Base-by-base conservation (phyloP, 805 yeast species). In the Candida pseudoglaebosa region DNA sequence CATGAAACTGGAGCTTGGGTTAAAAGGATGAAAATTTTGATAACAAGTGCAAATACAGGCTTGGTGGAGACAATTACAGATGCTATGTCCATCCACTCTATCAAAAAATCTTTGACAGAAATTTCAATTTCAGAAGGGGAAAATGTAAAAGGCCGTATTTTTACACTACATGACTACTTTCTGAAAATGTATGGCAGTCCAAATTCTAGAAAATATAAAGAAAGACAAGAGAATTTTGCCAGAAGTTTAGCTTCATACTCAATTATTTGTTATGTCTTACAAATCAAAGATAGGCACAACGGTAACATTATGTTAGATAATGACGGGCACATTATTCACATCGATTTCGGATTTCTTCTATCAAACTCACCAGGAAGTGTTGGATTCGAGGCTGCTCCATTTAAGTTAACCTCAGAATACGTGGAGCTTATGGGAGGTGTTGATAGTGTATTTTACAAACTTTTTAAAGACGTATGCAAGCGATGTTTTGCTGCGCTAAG, bases 311-410 rank as follows among this genome's bases (percentile, higher is more conserved):
- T 93, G 99, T 69, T 91, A 28, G 99, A 93, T 55, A 80, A 83
- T 42, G 95, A 91, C 43, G 99, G 99, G 0, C 99, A 93, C 56
- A 84, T 93, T 9, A 80, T 91, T 33, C 95, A 87, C 59, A 93
- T 93, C 50, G 99, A 93, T 62, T 93, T 93, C 66, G 99, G 99
- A 0, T 91, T 88, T 59, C 62, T 91, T 57, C 69, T 91, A 2
- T 87, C 96, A 0, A 91, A 93, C 55, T 83, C 97, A 0, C 99
- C 99, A 0, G 99, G 99, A 3, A 84, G 95, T 35, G 89, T 93
- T 40, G 96, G 97, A 0, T 90, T 93, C 58, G 99, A 93, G 56
- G 95, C 96, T 1, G 96, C 98, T 1, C 97, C 99, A 1, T 93
- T 93, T 71, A 93, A 93, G 57, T 69, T 93, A 13, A 88, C 98